Conservation (phyloP, 805 yeast genomes). For the Hagleromyces aurorensis region DNA sequence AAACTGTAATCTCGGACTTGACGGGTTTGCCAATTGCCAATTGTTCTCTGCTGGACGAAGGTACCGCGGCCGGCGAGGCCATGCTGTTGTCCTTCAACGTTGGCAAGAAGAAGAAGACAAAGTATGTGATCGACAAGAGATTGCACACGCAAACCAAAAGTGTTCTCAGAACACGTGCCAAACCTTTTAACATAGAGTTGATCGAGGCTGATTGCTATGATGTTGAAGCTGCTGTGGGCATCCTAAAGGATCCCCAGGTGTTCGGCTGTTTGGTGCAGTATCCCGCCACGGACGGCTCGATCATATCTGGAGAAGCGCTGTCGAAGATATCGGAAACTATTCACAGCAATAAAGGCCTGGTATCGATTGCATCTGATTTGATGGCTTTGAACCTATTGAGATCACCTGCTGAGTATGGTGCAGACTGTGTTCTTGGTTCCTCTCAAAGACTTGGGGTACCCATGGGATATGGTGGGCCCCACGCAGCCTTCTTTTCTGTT, state of each 20-base stretch:
- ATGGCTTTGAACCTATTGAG: constrained; percentile 78
- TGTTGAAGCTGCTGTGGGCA: constrained; percentile 31
- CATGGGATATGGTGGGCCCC: constrained; percentile 97
- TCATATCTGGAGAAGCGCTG: constrained; percentile 43
- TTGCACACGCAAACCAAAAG: constrained; percentile 81
- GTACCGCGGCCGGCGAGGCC: constrained; percentile 96
- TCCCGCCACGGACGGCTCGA: constrained; percentile 79
- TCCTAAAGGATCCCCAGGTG: constrained; percentile 36
- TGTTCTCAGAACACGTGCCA: constrained; percentile 74
- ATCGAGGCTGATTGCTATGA: constrained; percentile 46
- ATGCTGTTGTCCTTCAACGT: constrained; percentile 74
- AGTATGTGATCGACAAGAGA: constrained; percentile 64
- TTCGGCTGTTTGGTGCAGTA: constrained; percentile 88
- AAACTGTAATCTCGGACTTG: constrained; percentile 82
- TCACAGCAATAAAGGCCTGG: constrained; percentile 65
- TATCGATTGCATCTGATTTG: constrained; percentile 86
- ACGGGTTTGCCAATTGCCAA: constrained; percentile 95
- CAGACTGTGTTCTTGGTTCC: constrained; percentile 88
- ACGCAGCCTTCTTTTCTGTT: constrained; percentile 94
- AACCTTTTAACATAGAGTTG: constrained; percentile 60
- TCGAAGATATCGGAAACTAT: constrained; percentile 50
- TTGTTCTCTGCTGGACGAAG: constrained; percentile 92
- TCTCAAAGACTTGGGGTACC: constrained; percentile 98
- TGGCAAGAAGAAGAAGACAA: constrained; percentile 55
- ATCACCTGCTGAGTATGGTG: constrained; percentile 80